phyloP scores from a whole-genome alignment of 2,329 filamentous ascomycete genomes.

The Neonectria magnoliae region DNA sequence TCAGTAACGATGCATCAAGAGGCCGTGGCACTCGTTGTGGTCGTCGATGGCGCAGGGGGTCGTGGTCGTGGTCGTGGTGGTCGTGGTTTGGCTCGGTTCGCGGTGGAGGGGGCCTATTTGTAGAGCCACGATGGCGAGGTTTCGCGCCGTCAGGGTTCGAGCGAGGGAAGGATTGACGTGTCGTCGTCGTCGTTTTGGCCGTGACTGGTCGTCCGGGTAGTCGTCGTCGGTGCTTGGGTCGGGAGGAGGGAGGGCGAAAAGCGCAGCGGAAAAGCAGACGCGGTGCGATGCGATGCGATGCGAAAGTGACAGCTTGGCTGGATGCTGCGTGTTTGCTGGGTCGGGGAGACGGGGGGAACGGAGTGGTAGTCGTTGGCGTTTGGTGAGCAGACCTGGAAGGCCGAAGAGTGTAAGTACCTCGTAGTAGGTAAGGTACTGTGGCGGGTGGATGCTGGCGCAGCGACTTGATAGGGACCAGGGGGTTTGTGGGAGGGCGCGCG shows the following conservation, averaged over 20 bases:
- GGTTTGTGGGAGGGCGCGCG: not conserved
- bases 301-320: constrained; percentile 44
- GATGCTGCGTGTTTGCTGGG: constrained; percentile 26
- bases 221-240: constrained; percentile 20
- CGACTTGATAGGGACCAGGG: not conserved
- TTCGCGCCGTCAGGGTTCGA: constrained; percentile 29
- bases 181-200: constrained; percentile 19
- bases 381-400: not conserved
- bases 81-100: constrained; percentile 5
- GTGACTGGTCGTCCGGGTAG: constrained; percentile 21
- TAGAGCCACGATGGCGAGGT: constrained; percentile 5
- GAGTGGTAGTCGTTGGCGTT: constrained; percentile 27
- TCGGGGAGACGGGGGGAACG: constrained; percentile 33
- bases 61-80: no score
- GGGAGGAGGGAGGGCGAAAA: constrained; percentile 4
- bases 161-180: constrained; percentile 26
- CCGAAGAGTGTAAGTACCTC: not conserved
- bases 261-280: constrained; percentile 21
- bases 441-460: constrained; percentile 1
- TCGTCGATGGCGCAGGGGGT: constrained; percentile 12
- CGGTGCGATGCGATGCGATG: constrained; percentile 33
- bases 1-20: constrained; percentile 40
- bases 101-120: constrained; percentile 8
- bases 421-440: not conserved
- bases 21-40: constrained; percentile 10